Evolutionary conservation across 306 rosid genomes (phyloP), one percentile per base, ranked within the genome.

Genomic region (Cucurbita ficifolia): DNA sequence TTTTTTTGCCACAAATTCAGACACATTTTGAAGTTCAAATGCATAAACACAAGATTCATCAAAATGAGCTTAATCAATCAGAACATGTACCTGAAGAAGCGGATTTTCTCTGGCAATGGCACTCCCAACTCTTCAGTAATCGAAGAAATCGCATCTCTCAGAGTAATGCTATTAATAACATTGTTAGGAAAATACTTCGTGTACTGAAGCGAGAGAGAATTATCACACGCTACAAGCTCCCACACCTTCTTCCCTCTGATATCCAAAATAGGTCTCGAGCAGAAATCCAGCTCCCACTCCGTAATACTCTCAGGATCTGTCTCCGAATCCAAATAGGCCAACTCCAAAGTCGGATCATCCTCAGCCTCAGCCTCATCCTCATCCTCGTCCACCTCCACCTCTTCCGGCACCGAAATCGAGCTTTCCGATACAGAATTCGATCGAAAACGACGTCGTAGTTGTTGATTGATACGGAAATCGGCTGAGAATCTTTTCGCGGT

Each of bases 221-320:
- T 86, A 49, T 94, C 97, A 74, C 99, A 94, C 2, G 78, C 99
- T 56, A 90, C 89, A 1, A 94, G 87, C 83, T 94, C 99, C 99
- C 98, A 94, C 14, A 94, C 50, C 88, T 94, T 94, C 87, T 94
- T 94, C 59, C 99, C 99, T 76, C 97, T 84, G 2, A 79, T 79
- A 78, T 94, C 99, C 42, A 90, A 83, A 43, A 94, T 90, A 55
- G 99, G 97, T 29, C 99, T 85, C 4, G 99, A 94, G 85, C 99
- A 94, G 75, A 94, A 94, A 46, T 94, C 99, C 51, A 94, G 58
- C 21, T 94, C 99, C 99, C 99, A 90, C 75, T 88, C 96, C 10
- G 77, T 76, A n/a, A 94, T 74, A 71, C 81, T 78, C 48, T 76
- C 79, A 19, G 91, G 87, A 38, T 89, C 92, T 5, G 86, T 81